phyloP scores from a whole-genome alignment of 495 filamentous ascomycete species.

The Xylaria castorea region DNA sequence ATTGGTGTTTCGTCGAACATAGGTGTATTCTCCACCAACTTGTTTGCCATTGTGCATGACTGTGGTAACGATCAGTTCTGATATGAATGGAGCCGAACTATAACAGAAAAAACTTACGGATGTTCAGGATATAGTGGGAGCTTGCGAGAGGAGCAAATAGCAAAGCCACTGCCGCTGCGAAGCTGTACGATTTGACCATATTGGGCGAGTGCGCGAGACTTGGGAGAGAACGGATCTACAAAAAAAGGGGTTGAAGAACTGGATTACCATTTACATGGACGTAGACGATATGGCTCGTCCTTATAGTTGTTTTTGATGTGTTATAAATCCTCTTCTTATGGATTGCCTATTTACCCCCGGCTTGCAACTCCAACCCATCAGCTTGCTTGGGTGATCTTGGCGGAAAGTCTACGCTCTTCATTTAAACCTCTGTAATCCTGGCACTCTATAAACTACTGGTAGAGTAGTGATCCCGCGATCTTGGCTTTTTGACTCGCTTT shows the following conservation, averaged over 20 bases:
- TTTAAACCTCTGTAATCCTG: not conserved
- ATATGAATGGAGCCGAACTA: not conserved
- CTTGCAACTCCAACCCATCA: not conserved
- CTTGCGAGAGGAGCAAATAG: slow-evolving; percentile 38
- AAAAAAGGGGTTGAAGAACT: not conserved
- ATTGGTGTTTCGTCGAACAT: slow-evolving; percentile 48
- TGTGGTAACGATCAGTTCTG: not conserved
- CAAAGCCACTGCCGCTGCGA: slow-evolving; percentile 36
- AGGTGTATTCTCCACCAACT: slow-evolving; percentile 49
- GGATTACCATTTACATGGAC: not conserved
- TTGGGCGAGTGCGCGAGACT: slow-evolving; percentile 21
- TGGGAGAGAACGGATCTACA: not conserved
- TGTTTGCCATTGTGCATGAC: slow-evolving; percentile 48
- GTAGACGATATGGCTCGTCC: not conserved
- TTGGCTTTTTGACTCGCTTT: not conserved
- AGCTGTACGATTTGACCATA: slow-evolving; percentile 40
- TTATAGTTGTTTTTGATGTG: not conserved
- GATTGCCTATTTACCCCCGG: not conserved
- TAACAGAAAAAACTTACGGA: slow-evolving; percentile 27
- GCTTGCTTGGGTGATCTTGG: not conserved
- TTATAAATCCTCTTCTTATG: not conserved
- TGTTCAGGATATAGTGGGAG: slow-evolving; percentile 52
- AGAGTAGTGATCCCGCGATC: not conserved
- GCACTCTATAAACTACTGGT: not conserved
- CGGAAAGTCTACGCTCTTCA: not conserved